phyloP scores from a whole-genome alignment of 2,329 filamentous ascomycete genomes.

The Fusarium sp. region DNA sequence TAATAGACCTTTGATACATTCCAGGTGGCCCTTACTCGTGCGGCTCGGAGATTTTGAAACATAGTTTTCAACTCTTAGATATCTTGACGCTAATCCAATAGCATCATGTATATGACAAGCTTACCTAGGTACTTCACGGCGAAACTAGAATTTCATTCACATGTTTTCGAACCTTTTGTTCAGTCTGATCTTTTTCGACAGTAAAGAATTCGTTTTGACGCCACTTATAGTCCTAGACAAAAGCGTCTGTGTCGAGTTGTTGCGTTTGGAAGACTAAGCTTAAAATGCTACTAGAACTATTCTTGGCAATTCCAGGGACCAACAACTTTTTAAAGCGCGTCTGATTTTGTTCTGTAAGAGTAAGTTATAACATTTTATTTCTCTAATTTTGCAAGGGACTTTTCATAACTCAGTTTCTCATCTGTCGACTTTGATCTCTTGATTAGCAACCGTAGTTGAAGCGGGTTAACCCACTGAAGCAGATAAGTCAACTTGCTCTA shows the following conservation, averaged over 20 bases:
- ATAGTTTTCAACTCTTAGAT: neutral
- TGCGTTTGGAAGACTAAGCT: neutral
- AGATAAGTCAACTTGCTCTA: neutral
- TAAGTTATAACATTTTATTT: neutral
- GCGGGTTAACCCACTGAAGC: neutral
- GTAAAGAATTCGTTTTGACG: neutral
- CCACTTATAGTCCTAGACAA: neutral
- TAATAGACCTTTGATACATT: neutral
- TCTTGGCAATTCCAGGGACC: neutral
- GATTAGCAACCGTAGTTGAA: neutral
- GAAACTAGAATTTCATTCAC: neutral
- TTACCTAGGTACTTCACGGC: no score
- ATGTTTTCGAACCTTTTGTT: neutral
- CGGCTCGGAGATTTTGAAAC: neutral
- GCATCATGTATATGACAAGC: neutral
- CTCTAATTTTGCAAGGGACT: neutral
- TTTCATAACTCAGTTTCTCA: neutral
- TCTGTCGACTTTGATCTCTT: neutral
- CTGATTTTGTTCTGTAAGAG: neutral
- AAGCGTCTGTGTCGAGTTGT: neutral
- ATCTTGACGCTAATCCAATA: neutral
- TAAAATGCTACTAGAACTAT: neutral
- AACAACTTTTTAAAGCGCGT: no score
- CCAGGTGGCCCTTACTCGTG: neutral
- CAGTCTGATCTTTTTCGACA: neutral